Percentiles rank a stretch among this genome's conserved stretches.
Conservation (phyloP, 257 asterid genomes). For the Fraxinus excelsior region DNA sequence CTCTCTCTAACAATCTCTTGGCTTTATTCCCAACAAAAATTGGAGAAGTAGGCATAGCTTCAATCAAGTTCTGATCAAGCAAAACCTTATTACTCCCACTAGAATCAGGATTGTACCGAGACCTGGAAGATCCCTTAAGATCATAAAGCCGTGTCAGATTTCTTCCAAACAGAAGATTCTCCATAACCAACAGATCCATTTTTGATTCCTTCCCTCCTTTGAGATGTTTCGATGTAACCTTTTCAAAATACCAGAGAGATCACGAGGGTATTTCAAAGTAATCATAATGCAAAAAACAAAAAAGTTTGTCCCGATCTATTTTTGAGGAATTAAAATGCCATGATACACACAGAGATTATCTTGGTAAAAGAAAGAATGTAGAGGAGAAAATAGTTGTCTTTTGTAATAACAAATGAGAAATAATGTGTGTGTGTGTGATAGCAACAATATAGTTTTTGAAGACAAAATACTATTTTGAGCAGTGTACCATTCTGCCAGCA, state of each 20-base stretch:
- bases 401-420: not conserved
- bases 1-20: constrained; percentile 79
- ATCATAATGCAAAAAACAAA: constrained; percentile 15
- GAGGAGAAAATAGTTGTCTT: not conserved
- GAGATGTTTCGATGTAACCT: constrained; percentile 76
- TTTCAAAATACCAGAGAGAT: constrained; percentile 30
- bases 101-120: constrained; percentile 84
- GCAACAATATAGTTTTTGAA: no score
- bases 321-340: not conserved
- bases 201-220: constrained; percentile 93
- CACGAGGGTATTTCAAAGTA: constrained; percentile 15
- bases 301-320: not conserved
- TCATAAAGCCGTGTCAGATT: constrained; percentile 83
- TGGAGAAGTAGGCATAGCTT: constrained; percentile 98
- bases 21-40: constrained; percentile 93
- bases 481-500: not conserved
- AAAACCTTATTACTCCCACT: constrained; percentile 89
- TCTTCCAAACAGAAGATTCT: constrained; percentile 89
- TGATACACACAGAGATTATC: not conserved
- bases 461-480: no score
- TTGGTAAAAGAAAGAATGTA: not conserved
- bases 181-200: constrained; percentile 95
- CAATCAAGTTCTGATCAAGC: constrained; percentile 93
- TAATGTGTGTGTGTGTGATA: no score
- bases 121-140: constrained; percentile 94